These are phyloP conservation scores for Mucor lusitanicus DNA, from an alignment of 371 early-diverging fungal species.

Conservation along the genomic window DNA sequence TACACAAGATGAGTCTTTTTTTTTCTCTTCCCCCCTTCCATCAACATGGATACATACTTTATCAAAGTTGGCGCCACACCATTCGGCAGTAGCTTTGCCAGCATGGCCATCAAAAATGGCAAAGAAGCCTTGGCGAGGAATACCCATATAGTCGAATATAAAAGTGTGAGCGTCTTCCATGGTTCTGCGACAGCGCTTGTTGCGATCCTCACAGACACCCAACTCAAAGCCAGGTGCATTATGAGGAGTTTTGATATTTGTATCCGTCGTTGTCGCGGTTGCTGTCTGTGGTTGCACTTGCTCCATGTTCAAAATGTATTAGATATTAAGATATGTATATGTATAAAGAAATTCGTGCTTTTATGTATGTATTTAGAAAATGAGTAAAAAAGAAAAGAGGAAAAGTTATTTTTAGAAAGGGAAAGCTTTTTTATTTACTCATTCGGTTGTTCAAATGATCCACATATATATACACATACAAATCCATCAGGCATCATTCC, in stretches of 20 bases:
- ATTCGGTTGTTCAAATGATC: neutral
- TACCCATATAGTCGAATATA: conserved; percentile 77
- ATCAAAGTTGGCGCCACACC: conserved; percentile 92
- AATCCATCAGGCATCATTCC: neutral
- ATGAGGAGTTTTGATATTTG: conserved; percentile 9
- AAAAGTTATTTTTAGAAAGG: conserved; percentile 1
- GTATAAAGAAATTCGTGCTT: neutral
- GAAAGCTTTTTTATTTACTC: neutral
- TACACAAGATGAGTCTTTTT: neutral
- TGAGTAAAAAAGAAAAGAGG: conserved; percentile 1
- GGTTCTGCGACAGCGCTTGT: conserved; percentile 87
- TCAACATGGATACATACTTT: conserved; percentile 47
- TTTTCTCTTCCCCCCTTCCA: neutral
- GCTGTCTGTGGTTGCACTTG: conserved; percentile 1
- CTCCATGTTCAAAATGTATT: conserved; percentile 2
- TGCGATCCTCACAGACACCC: conserved; percentile 86
- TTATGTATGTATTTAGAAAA: neutral
- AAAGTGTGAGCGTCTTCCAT: conserved; percentile 97
- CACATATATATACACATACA: neutral
- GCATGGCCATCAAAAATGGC: conserved; percentile 99
- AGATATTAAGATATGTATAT: neutral
- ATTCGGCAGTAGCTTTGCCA: conserved; percentile 93
- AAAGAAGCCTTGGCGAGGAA: conserved; percentile 87
- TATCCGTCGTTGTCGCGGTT: neutral
- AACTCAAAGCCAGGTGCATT: conserved; percentile 47